These are phyloP conservation scores for Silene conica DNA, from an alignment of 148 eudicot species.

Conservation along the genomic window DNA sequence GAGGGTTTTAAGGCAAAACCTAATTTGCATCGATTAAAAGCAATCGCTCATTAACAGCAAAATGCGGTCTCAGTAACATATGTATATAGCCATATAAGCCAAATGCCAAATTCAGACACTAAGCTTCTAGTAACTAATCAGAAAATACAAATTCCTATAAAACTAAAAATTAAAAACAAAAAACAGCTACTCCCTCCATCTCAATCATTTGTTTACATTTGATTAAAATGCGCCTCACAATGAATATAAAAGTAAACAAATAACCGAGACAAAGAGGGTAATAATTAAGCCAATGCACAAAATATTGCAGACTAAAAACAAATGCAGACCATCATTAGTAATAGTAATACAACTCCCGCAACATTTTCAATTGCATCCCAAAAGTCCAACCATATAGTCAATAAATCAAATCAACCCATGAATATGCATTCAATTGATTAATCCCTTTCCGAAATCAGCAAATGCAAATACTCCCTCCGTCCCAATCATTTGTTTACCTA, in stretches of 20 bases:
- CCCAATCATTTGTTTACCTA: too few relatives aligned
- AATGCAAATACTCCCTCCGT: background rate
- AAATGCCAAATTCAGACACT: background rate
- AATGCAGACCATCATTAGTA: too few relatives aligned
- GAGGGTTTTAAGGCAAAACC: background rate
- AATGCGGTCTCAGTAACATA: background rate
- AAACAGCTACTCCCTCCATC: background rate
- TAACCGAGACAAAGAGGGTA: too few relatives aligned
- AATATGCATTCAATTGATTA: too few relatives aligned
- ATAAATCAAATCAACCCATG: background rate
- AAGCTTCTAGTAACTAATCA: background rate
- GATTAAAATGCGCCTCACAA: too few relatives aligned
- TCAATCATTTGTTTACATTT: too few relatives aligned
- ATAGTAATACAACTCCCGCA: background rate
- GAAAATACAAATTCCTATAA: background rate
- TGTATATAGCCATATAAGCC: background rate
- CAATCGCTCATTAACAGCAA: background rate
- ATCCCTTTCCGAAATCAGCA: background rate
- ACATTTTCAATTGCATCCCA: constrained; percentile 2
- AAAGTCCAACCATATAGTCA: constrained; percentile 5
- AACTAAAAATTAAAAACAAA: too few relatives aligned
- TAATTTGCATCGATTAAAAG: background rate
- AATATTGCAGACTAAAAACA: too few relatives aligned
- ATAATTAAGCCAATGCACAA: too few relatives aligned
- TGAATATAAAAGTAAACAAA: too few relatives aligned